These are phyloP conservation scores for Boletus speciosus DNA, from an alignment of 768 basidiomycete genomes.

Conservation along the genomic window DNA sequence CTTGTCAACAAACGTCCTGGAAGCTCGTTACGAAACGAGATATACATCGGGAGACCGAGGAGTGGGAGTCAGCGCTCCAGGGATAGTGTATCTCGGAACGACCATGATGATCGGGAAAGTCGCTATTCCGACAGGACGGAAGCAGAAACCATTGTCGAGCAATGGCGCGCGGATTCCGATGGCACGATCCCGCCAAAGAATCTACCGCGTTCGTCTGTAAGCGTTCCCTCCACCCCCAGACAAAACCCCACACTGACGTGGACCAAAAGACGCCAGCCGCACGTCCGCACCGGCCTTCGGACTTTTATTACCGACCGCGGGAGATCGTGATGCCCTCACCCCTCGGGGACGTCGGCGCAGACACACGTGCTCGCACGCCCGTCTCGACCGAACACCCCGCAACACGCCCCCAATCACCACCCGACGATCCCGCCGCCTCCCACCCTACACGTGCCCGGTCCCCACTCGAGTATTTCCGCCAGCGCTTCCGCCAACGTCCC, in stretches of 20 bases:
- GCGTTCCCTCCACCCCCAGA: neutral
- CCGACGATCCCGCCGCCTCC: conserved; percentile 3
- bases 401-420: neutral
- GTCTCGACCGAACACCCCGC: conserved; percentile 6
- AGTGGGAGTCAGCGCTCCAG: conserved; percentile 26
- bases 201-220: conserved; percentile 21
- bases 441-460: conserved; percentile 14
- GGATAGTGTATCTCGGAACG: conserved; percentile 15
- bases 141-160: conserved; percentile 25
- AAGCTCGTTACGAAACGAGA: conserved; percentile 27
- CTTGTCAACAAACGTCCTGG: conserved; percentile 25
- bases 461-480: conserved; percentile 23
- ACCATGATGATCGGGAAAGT: conserved; percentile 13
- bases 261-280: conserved; percentile 15
- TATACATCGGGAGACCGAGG: conserved; percentile 16
- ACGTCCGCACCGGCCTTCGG: conserved; percentile 8
- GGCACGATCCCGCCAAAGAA: conserved; percentile 11
- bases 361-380: conserved; percentile 15
- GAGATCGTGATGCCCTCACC: conserved; percentile 31
- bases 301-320: conserved; percentile 27
- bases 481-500: conserved; percentile 29
- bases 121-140: conserved; percentile 22
- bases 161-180: conserved; percentile 32
- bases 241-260: conserved; percentile 2
- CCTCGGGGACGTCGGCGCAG: conserved; percentile 18